Base-by-base conservation (phyloP, 1,284 basidiomycete genomes). In the Rhodotorula sp. region DNA sequence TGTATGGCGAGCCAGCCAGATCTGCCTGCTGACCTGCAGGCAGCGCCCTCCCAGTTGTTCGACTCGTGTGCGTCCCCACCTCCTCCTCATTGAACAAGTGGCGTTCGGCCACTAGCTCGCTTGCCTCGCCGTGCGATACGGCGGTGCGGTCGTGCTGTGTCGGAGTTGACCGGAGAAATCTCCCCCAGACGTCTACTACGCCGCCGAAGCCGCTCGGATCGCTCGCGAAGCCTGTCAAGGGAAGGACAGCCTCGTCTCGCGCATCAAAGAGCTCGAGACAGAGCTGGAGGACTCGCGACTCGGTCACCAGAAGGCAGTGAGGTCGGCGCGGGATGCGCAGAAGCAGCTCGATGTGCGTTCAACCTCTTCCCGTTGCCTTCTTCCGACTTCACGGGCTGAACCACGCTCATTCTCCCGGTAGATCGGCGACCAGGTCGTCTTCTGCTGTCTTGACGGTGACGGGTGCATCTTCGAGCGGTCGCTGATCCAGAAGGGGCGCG, bases 391-490 rank as follows among this genome's bases (percentile, higher is more conserved):
- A 11, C 22, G 16, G 22, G 1, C 47, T 50, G 54, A 51, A 28
- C 24, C n/a, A 4, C 40, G 24, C n/a, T 6, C 15, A 16, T 28
- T 10, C 16, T 46, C 44, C n/a, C 28, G 9, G 15, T 60, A 72
- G 70, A 81, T 81, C 48, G 80, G 81, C 63, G 83, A 83, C 57
- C 80, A 81, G 8, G 76, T 83, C 30, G 81, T 86, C 53, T 79
- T 86, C 52, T 83, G 83, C 70, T 82, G 89, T 57, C 80, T 89
- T 64, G 88, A 89, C 72, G 88, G 88, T 28, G 87, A 89, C 74
- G 88, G 87, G 5, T 83, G 84, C 15, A 86, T 89, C 63, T 88
- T 88, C 75, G 79, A 82, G 20, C 76, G 80, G 20, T 81, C 85
- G 30, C 79, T 87, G 48, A 83, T 89, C 55, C 71, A 79, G 15